phyloP scores from a whole-genome alignment of 345 rosid genomes.

The Angophora floribunda region DNA sequence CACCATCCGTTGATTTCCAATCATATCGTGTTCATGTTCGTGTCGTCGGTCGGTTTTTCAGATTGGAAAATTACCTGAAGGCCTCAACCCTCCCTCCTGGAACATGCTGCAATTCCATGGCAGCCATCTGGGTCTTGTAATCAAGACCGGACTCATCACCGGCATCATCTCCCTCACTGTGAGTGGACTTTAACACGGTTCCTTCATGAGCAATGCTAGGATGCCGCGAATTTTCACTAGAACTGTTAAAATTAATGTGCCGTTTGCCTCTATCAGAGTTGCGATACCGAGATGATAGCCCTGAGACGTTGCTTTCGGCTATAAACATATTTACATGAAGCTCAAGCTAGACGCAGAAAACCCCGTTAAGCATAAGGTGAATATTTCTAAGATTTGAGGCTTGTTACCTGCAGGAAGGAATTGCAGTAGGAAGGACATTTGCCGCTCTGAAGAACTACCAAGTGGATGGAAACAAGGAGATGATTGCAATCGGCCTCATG shows the following conservation, averaged over 20 bases:
- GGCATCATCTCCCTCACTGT: conserved; percentile 96
- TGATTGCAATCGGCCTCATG: conserved; percentile 96
- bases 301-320: background rate
- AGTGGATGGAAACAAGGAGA: conserved; percentile 97
- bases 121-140: conserved; percentile 51
- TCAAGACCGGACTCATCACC: conserved; percentile 75
- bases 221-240: background rate
- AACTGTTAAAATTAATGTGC: background rate
- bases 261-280: background rate
- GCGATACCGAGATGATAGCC: background rate
- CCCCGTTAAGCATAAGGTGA: background rate
- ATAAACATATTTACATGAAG: background rate
- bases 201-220: background rate
- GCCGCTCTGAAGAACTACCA: conserved; percentile 82
- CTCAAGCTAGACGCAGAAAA: background rate
- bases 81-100: conserved; percentile 94
- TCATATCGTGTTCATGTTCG: background rate
- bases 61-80: conserved; percentile 87
- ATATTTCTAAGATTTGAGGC: background rate
- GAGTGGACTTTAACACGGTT: background rate
- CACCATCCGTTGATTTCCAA: background rate
- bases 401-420: conserved; percentile 62
- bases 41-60: background rate
- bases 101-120: conserved; percentile 79
- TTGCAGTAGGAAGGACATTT: conserved; percentile 96